phyloP scores from a whole-genome alignment of 192 early-diverging fungal genomes.

The Linnemannia zychae region DNA sequence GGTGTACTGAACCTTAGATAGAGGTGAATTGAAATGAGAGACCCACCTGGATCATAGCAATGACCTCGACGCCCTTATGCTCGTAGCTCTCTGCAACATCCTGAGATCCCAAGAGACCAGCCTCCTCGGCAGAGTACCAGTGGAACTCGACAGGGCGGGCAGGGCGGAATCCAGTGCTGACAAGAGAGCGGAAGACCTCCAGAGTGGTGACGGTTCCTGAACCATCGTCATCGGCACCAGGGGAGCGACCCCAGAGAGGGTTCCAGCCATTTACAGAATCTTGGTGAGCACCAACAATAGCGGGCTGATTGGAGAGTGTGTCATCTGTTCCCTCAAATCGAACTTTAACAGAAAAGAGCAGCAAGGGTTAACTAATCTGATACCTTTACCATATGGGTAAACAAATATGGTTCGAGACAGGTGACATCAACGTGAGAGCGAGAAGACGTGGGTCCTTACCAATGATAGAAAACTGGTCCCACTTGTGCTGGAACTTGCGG shows the following conservation, averaged over 20 bases:
- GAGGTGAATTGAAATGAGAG: not conserved
- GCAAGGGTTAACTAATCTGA: not conserved
- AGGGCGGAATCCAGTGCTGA: conserved; percentile 77
- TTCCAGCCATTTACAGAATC: conserved; percentile 91
- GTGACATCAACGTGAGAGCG: too few relatives aligned
- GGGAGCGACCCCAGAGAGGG: conserved; percentile 79
- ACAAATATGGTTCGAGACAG: too few relatives aligned
- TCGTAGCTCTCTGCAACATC: conserved; percentile 82
- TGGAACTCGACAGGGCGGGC: conserved; percentile 93
- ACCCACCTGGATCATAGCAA: conserved; percentile 82
- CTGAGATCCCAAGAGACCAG: conserved; percentile 91
- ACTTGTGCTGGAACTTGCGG: conserved; percentile 82
- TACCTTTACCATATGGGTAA: not conserved
- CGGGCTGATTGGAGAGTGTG: conserved; percentile 67
- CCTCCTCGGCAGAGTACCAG: conserved; percentile 95
- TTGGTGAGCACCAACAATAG: conserved; percentile 92
- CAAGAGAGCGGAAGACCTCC: conserved; percentile 85
- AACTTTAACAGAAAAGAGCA: conserved; percentile 59
- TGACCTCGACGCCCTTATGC: conserved; percentile 67
- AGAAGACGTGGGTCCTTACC: conserved; percentile 12
- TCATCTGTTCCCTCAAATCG: conserved; percentile 77
- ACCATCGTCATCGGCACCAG: conserved; percentile 90
- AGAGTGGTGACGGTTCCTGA: conserved; percentile 92
- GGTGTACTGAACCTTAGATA: not conserved
- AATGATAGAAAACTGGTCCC: conserved; percentile 85